Conservation (phyloP, 2,329 filamentous ascomycete genomes). For the Microdochium nivale region DNA sequence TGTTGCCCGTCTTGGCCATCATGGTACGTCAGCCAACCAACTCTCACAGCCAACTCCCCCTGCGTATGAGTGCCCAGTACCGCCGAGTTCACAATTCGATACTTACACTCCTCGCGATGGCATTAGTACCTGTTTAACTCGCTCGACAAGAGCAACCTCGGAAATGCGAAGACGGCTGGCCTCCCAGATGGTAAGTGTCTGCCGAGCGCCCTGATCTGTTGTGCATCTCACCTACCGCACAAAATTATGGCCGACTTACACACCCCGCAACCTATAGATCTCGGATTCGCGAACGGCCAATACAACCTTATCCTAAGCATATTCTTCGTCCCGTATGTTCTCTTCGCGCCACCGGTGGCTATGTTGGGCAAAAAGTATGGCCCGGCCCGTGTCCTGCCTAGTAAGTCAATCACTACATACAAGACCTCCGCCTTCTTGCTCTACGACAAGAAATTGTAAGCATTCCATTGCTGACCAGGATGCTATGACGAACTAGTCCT, state of each 20-base stretch:
- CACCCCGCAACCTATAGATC: constrained; percentile 22
- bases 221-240: not conserved
- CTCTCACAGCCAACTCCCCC: not conserved
- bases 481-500: constrained; percentile 18
- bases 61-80: too few relatives aligned
- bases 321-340: constrained; percentile 66
- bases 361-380: constrained; percentile 64
- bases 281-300: constrained; percentile 51
- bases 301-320: constrained; percentile 63
- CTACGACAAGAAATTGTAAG: too few relatives aligned
- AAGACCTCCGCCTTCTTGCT: too few relatives aligned
- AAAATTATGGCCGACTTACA: not conserved
- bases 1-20: constrained; percentile 43
- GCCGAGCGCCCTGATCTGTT: not conserved
- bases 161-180: constrained; percentile 49
- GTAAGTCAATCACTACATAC: constrained; percentile 17
- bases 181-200: constrained; percentile 25
- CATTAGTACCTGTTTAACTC: constrained; percentile 32
- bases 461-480: not conserved
- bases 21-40: constrained; percentile 29
- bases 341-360: constrained; percentile 56
- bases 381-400: constrained; percentile 51
- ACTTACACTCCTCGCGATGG: not conserved
- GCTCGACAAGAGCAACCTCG: constrained; percentile 41
- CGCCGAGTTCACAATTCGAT: too few relatives aligned